A percentile compares a stretch with the other conserved stretches of the same genome.
Conservation (phyloP, 352 stramenopile genomes). For the Pythium guiyangense region DNA sequence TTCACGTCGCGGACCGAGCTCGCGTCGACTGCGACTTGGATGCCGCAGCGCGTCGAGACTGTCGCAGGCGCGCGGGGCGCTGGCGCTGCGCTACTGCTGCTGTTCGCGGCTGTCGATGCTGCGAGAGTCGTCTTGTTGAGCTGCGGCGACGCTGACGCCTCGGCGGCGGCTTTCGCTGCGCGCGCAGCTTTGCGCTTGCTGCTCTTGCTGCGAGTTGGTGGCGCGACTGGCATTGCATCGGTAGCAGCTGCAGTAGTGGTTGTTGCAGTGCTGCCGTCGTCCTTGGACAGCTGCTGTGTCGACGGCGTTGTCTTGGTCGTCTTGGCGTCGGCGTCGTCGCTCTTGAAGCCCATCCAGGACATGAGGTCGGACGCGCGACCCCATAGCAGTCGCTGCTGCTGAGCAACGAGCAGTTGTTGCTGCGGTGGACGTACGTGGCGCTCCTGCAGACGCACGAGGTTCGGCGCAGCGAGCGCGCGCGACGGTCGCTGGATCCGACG, state of each 20-base stretch:
- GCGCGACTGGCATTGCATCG: background rate
- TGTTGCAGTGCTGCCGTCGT: no score
- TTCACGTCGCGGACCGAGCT: conserved; percentile 7
- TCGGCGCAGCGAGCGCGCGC: no score
- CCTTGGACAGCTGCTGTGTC: no score
- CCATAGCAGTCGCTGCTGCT: conserved; percentile 28
- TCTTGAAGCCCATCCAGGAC: conserved; percentile 27
- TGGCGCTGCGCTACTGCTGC: background rate
- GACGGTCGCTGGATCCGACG: no score
- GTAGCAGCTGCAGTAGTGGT: background rate
- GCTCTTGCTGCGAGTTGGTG: background rate
- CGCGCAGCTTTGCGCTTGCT: background rate
- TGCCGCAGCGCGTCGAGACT: conserved; percentile 1
- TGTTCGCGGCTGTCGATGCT: background rate
- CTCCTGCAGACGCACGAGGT: no score
- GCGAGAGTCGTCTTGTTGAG: conserved; percentile 3
- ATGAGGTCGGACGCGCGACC: conserved; percentile 27
- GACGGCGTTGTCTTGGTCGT: background rate
- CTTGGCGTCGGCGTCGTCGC: background rate
- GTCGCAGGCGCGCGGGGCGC: conserved; percentile 1
- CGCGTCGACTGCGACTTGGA: conserved; percentile 5
- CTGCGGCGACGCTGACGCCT: conserved; percentile 8
- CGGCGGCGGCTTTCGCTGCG: conserved; percentile 1
- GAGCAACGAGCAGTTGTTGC: no score
- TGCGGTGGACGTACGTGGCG: no score